Evolutionary conservation across 1,284 basidiomycete genomes (phyloP), one percentile per base, ranked within the genome.

Genomic region (Psilocybe mexicana): DNA sequence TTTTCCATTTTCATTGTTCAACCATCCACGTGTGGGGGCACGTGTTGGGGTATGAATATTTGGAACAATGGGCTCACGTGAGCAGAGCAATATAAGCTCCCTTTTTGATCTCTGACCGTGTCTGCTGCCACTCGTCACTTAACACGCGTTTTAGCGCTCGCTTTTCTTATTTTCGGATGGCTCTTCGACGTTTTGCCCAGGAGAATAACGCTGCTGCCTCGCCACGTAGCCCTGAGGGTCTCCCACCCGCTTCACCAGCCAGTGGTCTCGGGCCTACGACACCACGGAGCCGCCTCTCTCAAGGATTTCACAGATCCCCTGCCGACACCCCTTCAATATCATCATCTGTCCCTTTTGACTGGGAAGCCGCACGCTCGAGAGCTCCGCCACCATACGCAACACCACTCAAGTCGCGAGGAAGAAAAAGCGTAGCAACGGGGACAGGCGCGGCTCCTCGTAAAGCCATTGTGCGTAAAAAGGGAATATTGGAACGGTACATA

Each of bases 281-380:
- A 14, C 80, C 83, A 2, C 65, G 75, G 59, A 69, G 71, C 66
- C 77, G 82, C 50, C 68, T 75, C n/a, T 78, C 80, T 54, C 69
- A 82, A 48, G 74, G 70, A 46, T 59, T 72, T 25, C 74, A 79
- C 65, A 76, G 81, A 61, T 89, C 79, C 30, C 88, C 79, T 4
- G 84, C 79, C 50, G 72, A 79, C 1, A 84, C 84, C 0, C 84
- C 87, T 1, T 92, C 89, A 1, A 77, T 87, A 43, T 90, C 88
- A 11, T 86, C 86, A 0, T 86, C 86, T 10, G 72, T 79, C 8
- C 87, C 89, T 0, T 92, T 93, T 67, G 90, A 93, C 74, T 93
- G 90, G 91, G 87, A 89, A 43, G 90, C 91, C 0, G 90, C 84
- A 7, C 77, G 85, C 23, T 79, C 82, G 1, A 77, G 80, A 53